Base-by-base conservation (phyloP, 1,284 basidiomycete species). In the Volvariella surrecta region DNA sequence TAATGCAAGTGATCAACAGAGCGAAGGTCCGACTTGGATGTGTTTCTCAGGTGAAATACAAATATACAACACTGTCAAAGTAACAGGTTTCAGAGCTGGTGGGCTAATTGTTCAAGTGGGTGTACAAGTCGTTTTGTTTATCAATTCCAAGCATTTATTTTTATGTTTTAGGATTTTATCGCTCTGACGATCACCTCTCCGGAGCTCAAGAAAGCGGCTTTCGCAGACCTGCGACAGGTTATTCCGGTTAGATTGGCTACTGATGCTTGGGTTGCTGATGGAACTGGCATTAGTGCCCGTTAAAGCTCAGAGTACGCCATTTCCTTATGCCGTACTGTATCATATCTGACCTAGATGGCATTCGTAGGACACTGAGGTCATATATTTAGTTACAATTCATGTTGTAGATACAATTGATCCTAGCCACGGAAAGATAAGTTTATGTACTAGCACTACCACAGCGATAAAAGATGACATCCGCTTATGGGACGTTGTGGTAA, bases 161-260 rank as follows among this genome's bases (percentile, higher is more conserved):
- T n/a, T n/a, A n/a, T n/a, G n/a, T n/a, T n/a, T 37, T 19, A 43
- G 45, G 42, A 40, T 45, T 34, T 24, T 30, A 18, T 32, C 16
- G 16, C 32, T 45, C 31, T 37, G 15, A 73, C 74, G 1, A 66
- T 82, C 58, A 67, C 63, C 0, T 79, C 82, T 3, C 65, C 69
- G 3, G 76, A 84, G 45, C 64, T 68, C 7, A 53, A 59, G 13
- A 76, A 74, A 51, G 65, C 73, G 2, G 67, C 74, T 0, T 82
- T 84, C 57, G 58, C 54, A 42, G 77, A 80, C 40, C 59, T 83
- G 24, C 71, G 82, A 9, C 66, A 73, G 44, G 66, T 73, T 18
- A 61, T 84, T 13, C 79, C 81, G 9, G 60, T 86, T 19, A 73
- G 73, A n/a, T 60, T 86, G n/a, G 71, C 74, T 3, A 85, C 82